Evolutionary conservation across 2,329 filamentous ascomycete genomes (phyloP), one percentile per base, ranked within the genome.

Genomic region (Fusarium musae): DNA sequence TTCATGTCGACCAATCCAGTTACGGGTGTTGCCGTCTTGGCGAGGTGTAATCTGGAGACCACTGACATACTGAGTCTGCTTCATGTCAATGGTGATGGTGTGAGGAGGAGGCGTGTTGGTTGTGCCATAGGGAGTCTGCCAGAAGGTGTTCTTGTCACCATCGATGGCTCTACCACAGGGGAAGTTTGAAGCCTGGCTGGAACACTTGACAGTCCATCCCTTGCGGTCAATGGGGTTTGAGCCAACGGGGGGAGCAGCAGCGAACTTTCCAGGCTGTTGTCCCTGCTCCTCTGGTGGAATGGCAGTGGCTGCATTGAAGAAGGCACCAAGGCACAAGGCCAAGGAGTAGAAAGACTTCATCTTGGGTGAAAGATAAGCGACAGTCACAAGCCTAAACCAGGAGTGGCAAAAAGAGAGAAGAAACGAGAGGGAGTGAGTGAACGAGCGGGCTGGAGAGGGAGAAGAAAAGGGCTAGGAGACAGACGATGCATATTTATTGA

Each of bases 131-230:
- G 68, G 63, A 23, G 71, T 74, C 17, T 74, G 72, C 72, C 72
- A 75, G 28, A 70, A 74, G 15, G 72, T 73, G 50, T 66, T 54
- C 26, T 56, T 57, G 34, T 54, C 57, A 28, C 58, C 72, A 36
- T 74, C 72, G 28, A 74, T 75, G 9, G 72, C 72, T 16, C 69
- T 74, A 21, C 16, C 36, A 11, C 72, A 74, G 1, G 61, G 57
- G 13, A 42, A 66, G 19, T 69, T 70, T 9, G 60, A 12, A 47
- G 66, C 63, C 16, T 72, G 60, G 50, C 72, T 74, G 32, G 69
- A 72, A 44, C 72, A 74, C n/a, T 43, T 65, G n/a, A 63, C 72
- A 23, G 65, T 69, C 72, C 72, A 74, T 30, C 70, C 60, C 10
- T 66, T 73, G 32, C 72, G 72, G 28, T 60, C 65, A 56, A 74